Conservation (phyloP, 169 alveolate species). For the Eimeria praecox region DNA sequence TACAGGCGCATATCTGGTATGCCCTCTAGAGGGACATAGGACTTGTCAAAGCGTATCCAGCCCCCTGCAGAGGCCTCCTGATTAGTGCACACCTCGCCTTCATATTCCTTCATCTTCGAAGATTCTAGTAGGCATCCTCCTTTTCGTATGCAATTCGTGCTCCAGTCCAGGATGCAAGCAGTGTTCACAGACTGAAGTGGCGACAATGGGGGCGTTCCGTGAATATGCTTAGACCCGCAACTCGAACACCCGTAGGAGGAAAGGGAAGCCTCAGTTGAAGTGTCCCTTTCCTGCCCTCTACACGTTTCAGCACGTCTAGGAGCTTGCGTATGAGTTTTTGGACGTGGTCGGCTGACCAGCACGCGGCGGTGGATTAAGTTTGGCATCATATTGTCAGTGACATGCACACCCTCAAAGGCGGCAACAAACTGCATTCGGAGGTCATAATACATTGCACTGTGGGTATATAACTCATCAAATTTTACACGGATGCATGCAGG, state of each 20-base stretch:
- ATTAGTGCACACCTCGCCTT: neutral
- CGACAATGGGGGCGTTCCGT: constrained; percentile 48
- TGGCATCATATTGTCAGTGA: constrained; percentile 63
- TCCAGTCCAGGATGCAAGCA: constrained; percentile 60
- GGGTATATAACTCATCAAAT: constrained; percentile 30
- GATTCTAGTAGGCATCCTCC: constrained; percentile 43
- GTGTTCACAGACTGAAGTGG: constrained; percentile 1
- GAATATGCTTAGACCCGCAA: neutral
- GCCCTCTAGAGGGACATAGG: constrained; percentile 59
- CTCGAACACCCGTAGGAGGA: neutral
- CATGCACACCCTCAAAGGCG: constrained; percentile 27
- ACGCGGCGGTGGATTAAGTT: constrained; percentile 23
- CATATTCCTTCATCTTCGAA: neutral
- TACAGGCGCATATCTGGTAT: constrained; percentile 41
- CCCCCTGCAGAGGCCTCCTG: constrained; percentile 51
- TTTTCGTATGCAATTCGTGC: constrained; percentile 18
- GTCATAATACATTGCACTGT: constrained; percentile 54
- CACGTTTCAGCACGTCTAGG: neutral
- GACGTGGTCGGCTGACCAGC: neutral
- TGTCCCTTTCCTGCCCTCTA: neutral
- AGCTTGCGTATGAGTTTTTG: neutral
- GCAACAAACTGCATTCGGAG: constrained; percentile 50
- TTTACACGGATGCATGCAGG: constrained; percentile 51
- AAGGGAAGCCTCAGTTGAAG: neutral
- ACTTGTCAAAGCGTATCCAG: constrained; percentile 62